Conservation (phyloP, 768 basidiomycete genomes). For the Trametopsis cervina region DNA sequence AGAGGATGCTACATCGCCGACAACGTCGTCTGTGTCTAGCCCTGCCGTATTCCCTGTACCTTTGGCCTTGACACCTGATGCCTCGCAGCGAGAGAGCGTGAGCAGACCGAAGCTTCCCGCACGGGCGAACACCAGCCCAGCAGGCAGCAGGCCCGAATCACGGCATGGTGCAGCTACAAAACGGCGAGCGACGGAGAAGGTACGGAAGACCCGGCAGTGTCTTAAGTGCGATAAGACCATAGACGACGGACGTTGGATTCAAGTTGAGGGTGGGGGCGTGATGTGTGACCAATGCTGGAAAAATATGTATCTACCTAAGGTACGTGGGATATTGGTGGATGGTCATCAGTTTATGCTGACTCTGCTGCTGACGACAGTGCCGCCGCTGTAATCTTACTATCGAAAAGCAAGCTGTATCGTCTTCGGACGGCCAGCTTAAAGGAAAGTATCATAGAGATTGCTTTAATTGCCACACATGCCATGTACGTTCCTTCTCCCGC, state of each 20-base stretch:
- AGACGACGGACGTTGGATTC: constrained; percentile 79
- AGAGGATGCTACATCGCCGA: constrained; percentile 27
- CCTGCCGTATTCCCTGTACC: constrained; percentile 21
- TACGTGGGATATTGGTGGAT: constrained; percentile 26
- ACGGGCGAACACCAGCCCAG: constrained; percentile 46
- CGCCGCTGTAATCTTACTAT: constrained; percentile 83
- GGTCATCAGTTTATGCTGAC: constrained; percentile 7
- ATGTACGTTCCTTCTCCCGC: constrained; percentile 37
- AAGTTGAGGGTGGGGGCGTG: constrained; percentile 65
- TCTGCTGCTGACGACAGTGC: constrained; percentile 41
- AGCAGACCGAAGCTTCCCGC: constrained; percentile 45
- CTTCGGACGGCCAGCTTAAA: constrained; percentile 88
- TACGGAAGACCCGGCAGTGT: constrained; percentile 34
- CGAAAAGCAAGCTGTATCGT: constrained; percentile 87
- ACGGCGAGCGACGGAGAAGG: constrained; percentile 22
- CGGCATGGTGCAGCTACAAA: constrained; percentile 12
- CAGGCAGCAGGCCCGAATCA: constrained; percentile 26
- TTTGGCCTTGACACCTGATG: constrained; percentile 12
- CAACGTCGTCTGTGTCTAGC: constrained; percentile 30
- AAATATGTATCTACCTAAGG: constrained; percentile 92
- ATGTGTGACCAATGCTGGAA: constrained; percentile 94
- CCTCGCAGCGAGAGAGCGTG: constrained; percentile 40
- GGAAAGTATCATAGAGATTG: constrained; percentile 93
- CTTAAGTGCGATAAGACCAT: constrained; percentile 62
- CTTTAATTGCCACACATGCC: constrained; percentile 83